Evolutionary conservation across 495 filamentous ascomycete species (phyloP), one percentile per base, ranked within the genome.

Genomic region (Hyaloscypha hepaticicola): DNA sequence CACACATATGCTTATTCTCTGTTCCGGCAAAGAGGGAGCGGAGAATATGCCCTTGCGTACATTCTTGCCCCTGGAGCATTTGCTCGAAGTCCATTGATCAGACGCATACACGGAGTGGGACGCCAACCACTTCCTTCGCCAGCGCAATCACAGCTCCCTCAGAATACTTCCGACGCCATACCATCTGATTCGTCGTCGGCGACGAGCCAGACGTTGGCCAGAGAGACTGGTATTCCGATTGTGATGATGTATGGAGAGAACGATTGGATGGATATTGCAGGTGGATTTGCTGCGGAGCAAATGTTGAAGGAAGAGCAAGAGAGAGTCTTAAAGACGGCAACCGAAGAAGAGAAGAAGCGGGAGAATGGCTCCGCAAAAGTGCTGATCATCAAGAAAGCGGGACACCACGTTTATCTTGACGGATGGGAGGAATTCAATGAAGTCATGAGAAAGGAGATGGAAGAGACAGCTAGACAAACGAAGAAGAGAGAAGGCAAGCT

Each of bases 181-280:
- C 38, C 9, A 45, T 45, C 38, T 45, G 1, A 9, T 45, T 49
- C 58, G 58, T 41, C 77, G 21, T 22, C 72, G 4, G 38, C 66
- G n/a, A 50, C 34, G 9, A 45, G 65, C 21, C 60, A 60, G 1
- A 68, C 34, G 6, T 77, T 55, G 68, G 73, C 72, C 11, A 69
- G 84, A 8, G 92, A 96, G 71, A 89, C 82, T 3, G 94, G 93
- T 4, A 79, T 92, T 58, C 95, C 95, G 0, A 80, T 97, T 31
- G 84, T 97, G 12, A 84, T 98, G 70, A 90, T 97, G 88, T 99
- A 99, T 71, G 95, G 95, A 61, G 92, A 96, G 70, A 85, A 93
- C 70, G 95, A 99, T 79, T 99, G 95, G 95, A 98, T 99, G 95
- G 96, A 98, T 69, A 85, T 94, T 14, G 84, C 84, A 0, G 96